Conservation (phyloP, 306 rosid species). For the Acacia crassicarpa region DNA sequence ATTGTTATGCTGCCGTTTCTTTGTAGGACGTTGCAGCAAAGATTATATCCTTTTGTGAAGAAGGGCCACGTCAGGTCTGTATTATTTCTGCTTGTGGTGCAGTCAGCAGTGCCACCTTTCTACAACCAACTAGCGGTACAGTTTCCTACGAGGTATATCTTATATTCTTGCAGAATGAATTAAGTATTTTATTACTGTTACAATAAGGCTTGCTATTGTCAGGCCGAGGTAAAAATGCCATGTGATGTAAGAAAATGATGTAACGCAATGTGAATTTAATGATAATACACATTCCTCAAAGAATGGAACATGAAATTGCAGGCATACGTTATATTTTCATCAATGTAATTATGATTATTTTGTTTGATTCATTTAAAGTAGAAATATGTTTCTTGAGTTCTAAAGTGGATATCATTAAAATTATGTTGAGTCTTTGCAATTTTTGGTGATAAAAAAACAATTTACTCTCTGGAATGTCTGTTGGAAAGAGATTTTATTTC, state of each 20-base stretch:
- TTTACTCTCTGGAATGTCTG: too few species aligned
- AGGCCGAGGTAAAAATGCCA: background rate
- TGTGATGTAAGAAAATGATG: background rate
- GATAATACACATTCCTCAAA: background rate
- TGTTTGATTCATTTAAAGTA: too few species aligned
- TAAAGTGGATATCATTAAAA: too few species aligned
- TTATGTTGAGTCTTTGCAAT: too few species aligned
- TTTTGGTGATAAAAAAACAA: too few species aligned
- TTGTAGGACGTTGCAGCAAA: constrained; percentile 76
- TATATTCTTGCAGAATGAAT: constrained; percentile 13
- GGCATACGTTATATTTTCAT: background rate
- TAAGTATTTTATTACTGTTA: background rate
- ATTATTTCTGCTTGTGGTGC: constrained; percentile 80
- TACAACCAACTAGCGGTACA: constrained; percentile 49
- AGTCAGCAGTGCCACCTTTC: constrained; percentile 59
- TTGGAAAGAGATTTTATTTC: too few species aligned
- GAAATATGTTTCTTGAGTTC: too few species aligned
- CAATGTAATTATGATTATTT: background rate
- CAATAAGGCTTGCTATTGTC: background rate
- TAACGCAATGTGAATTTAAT: constrained; percentile 12
- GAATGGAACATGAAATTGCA: background rate
- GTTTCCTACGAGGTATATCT: constrained; percentile 63
- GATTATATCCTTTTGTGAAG: constrained; percentile 54
- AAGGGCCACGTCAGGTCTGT: constrained; percentile 65
- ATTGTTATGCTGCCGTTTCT: constrained; percentile 9